These are phyloP conservation scores for Pestalotiopsis sp. DNA, from an alignment of 2,329 filamentous ascomycete species.

Conservation along the genomic window DNA sequence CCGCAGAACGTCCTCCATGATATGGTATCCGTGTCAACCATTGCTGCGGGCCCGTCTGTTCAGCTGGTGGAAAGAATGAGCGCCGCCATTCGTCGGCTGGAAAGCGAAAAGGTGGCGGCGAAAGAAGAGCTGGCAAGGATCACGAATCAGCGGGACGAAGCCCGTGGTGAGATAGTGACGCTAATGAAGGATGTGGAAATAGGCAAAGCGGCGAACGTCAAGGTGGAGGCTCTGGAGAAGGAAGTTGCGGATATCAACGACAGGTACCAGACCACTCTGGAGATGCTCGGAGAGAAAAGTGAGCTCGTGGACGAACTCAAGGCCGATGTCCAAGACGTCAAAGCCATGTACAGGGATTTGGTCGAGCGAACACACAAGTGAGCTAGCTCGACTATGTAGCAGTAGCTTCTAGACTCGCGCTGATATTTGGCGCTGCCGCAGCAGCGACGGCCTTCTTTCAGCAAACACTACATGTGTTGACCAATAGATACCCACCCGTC, in stretches of 20 bases:
- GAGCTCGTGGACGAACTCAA: constrained; percentile 90
- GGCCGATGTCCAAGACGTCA: constrained; percentile 89
- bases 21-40: constrained; percentile 85
- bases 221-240: constrained; percentile 66
- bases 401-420: neutral
- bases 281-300: constrained; percentile 96
- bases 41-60: constrained; percentile 87
- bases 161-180: constrained; percentile 84
- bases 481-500: neutral
- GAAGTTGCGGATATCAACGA: constrained; percentile 71
- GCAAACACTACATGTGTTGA: neutral
- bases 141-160: constrained; percentile 85
- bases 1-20: constrained; percentile 77
- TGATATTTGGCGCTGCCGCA: neutral
- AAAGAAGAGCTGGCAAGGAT: constrained; percentile 85
- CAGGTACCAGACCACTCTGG: constrained; percentile 87
- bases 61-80: constrained; percentile 97
- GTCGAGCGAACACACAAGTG: constrained; percentile 81
- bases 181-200: constrained; percentile 86
- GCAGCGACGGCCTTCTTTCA: neutral
- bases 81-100: constrained; percentile 85
- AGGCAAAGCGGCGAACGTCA: constrained; percentile 61
- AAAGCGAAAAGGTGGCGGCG: constrained; percentile 86
- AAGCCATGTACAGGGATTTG: constrained; percentile 93
- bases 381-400: constrained; percentile 26